These are phyloP conservation scores for Aspergillus clavatus DNA, from an alignment of 2,329 filamentous ascomycete species.

Conservation along the genomic window DNA sequence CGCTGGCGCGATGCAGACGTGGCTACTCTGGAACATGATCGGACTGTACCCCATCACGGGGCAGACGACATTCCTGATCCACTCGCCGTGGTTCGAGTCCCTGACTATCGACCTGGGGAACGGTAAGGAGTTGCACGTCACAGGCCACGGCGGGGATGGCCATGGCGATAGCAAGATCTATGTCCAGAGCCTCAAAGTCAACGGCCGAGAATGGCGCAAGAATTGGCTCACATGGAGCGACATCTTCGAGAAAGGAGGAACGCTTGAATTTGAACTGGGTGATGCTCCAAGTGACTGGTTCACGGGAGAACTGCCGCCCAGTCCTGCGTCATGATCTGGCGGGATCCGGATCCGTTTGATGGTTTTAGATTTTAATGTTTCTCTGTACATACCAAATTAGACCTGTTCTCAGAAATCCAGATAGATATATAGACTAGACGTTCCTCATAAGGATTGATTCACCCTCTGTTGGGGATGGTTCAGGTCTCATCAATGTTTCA, in stretches of 20 bases:
- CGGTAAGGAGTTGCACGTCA: constrained; percentile 53
- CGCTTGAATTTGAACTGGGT: constrained; percentile 61
- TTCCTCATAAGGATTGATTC: no score
- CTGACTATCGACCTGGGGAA: constrained; percentile 56
- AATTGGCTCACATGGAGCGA: constrained; percentile 64
- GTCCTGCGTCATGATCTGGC: constrained; percentile 43
- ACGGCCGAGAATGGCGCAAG: constrained; percentile 58
- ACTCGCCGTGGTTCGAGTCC: constrained; percentile 58
- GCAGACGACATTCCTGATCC: constrained; percentile 63
- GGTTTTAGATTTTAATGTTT: not conserved
- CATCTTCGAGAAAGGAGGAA: constrained; percentile 60
- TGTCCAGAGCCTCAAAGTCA: constrained; percentile 63
- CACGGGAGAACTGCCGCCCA: constrained; percentile 57
- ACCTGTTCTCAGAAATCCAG: no score
- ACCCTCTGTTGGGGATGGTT: no score
- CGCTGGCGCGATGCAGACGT: constrained; percentile 68
- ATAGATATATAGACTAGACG: no score
- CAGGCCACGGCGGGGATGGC: constrained; percentile 45
- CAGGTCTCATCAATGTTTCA: no score
- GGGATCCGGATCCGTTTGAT: not conserved
- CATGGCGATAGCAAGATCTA: constrained; percentile 49
- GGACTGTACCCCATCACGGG: constrained; percentile 65
- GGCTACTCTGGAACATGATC: constrained; percentile 65
- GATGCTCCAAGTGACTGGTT: constrained; percentile 51
- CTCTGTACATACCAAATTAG: not conserved